Conservation (phyloP, 2,329 filamentous ascomycete genomes). For the Aspergillus eucalypticola region DNA sequence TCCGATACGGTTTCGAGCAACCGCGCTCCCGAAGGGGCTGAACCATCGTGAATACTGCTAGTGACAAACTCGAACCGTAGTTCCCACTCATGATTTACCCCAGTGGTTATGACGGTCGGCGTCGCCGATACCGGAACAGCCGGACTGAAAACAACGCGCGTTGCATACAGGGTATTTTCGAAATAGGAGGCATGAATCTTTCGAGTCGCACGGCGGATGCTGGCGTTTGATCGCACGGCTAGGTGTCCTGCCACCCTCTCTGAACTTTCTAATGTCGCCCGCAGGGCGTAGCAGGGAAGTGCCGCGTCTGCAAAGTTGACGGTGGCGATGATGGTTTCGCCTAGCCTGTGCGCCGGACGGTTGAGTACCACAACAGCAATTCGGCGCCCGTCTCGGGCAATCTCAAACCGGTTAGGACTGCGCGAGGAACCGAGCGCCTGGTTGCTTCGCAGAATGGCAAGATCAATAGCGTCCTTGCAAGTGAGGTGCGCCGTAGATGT, state of each 20-base stretch:
- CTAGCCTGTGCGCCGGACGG: slow-evolving; percentile 82
- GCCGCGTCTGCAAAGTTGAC: slow-evolving; percentile 79
- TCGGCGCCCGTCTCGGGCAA: slow-evolving; percentile 85
- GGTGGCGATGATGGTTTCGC: slow-evolving; percentile 79
- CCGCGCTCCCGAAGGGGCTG: slow-evolving; percentile 44
- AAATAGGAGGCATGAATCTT: slow-evolving; percentile 76
- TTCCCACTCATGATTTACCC: slow-evolving; percentile 84
- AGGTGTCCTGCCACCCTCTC: slow-evolving; percentile 80
- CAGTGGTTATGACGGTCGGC: slow-evolving; percentile 88
- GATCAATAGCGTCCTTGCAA: slow-evolving; percentile 83
- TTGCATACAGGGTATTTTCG: slow-evolving; percentile 79
- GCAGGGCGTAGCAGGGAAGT: slow-evolving; percentile 81
- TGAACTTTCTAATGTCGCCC: slow-evolving; percentile 79
- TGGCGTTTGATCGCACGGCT: slow-evolving; percentile 80
- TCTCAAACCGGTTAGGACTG: slow-evolving; percentile 91
- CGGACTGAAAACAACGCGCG: slow-evolving; percentile 75
- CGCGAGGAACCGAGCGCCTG: slow-evolving; percentile 67
- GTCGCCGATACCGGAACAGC: slow-evolving; percentile 82
- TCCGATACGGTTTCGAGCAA: slow-evolving; percentile 77
- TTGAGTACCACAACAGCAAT: slow-evolving; percentile 89
- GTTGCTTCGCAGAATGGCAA: slow-evolving; percentile 83
- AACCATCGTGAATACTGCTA: slow-evolving; percentile 52
- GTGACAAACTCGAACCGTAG: slow-evolving; percentile 91
- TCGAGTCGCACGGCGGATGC: slow-evolving; percentile 81
- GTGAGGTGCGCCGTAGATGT: slow-evolving; percentile 55